These are phyloP conservation scores for Cynanchum wilfordii DNA, from an alignment of 257 asterid genomes.

Conservation along the genomic window DNA sequence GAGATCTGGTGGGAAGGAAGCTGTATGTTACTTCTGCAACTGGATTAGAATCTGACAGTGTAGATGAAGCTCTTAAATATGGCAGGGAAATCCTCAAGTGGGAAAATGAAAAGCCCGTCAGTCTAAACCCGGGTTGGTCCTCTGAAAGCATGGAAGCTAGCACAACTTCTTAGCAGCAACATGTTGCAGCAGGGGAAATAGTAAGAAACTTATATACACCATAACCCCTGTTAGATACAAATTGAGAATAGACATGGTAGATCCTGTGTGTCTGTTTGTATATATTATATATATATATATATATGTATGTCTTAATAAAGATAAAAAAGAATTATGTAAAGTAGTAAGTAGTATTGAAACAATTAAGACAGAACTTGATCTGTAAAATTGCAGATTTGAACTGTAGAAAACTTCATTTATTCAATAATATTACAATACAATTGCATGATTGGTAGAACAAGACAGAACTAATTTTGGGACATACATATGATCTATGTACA, in stretches of 20 bases:
- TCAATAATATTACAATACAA: not conserved
- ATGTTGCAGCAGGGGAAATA: not conserved
- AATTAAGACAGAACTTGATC: not conserved
- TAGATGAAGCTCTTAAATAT: slow-evolving; percentile 58
- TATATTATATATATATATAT: no score
- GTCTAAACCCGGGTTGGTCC: slow-evolving; percentile 41
- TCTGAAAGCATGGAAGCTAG: slow-evolving; percentile 61
- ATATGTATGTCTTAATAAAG: no score
- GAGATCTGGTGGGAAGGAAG: slow-evolving; percentile 40
- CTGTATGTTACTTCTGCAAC: slow-evolving; percentile 58
- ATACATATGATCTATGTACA: not conserved
- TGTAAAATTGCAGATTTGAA: not conserved
- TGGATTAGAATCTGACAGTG: slow-evolving; percentile 66
- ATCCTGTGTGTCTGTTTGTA: no score
- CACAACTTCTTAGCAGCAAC: slow-evolving; percentile 34
- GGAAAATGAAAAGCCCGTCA: slow-evolving; percentile 44
- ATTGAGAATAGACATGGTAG: no score
- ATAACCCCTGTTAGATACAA: no score
- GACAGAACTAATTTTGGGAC: no score
- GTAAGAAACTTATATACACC: no score
- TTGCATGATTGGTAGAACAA: not conserved
- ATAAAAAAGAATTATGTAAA: no score
- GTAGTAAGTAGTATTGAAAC: no score
- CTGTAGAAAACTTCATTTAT: not conserved
- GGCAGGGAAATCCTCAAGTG: slow-evolving; percentile 68